Conservation (phyloP, 2,329 filamentous ascomycete genomes). For the Sporothrix globosa region DNA sequence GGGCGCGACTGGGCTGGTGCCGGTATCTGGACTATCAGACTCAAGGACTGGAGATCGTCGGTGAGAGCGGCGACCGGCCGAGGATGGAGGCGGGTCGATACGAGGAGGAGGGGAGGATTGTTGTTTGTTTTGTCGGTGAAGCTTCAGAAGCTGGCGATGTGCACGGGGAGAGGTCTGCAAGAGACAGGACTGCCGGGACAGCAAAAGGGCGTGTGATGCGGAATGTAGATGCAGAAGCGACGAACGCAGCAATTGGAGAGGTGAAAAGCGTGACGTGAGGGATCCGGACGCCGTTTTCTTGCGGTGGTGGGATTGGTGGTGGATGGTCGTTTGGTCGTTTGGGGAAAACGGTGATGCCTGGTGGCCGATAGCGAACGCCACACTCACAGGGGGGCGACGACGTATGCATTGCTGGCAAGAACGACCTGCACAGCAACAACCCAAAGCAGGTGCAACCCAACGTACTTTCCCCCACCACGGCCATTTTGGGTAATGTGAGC, state of each 20-base stretch:
- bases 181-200: not conserved
- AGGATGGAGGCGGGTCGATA: not conserved
- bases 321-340: slow-evolving; percentile 10
- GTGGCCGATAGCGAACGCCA: slow-evolving; percentile 26
- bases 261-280: slow-evolving; percentile 4
- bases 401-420: slow-evolving; percentile 11
- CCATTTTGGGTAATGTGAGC: slow-evolving; percentile 15
- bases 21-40: not conserved
- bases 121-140: slow-evolving; percentile 24
- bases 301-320: not conserved
- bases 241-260: not conserved
- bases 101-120: not conserved
- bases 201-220: not conserved
- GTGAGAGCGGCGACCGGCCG: slow-evolving; percentile 2
- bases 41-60: not conserved
- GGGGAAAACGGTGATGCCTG: slow-evolving; percentile 31
- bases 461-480: slow-evolving; percentile 7
- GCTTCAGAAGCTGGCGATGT: not conserved
- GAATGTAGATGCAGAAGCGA: not conserved
- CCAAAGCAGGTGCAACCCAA: slow-evolving; percentile 22
- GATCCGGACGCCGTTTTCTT: slow-evolving; percentile 7
- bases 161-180: not conserved
- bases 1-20: not conserved
- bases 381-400: slow-evolving; percentile 19
- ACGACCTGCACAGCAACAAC: slow-evolving; percentile 14